Base-by-base conservation (phyloP, 1,139 yeast species). In the Sugiyamaella castrensis region DNA sequence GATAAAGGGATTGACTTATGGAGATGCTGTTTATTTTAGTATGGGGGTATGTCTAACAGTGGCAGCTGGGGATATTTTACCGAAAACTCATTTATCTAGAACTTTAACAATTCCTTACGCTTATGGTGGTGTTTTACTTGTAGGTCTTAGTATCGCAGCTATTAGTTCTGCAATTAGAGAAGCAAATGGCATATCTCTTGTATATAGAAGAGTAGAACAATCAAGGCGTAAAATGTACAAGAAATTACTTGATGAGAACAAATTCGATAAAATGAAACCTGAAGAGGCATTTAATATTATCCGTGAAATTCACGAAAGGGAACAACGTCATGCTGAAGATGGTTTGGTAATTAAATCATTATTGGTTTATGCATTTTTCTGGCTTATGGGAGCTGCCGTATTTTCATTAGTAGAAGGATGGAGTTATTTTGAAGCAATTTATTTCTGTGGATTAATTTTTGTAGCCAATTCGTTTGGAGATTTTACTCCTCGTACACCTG, bases 401-500 rank as follows among this genome's bases (percentile, higher is more conserved):
- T 85, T 87, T 60, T 70, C 66, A 37, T 51, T 62, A n/a, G 43
- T 48, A 10, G 69, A 76, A 26, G 95, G 86, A 59, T 87, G 95
- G 96, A 55, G 75, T 2, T 88, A 82, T 63, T 84, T 84, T 57
- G 72, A 81, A 51, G 75, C 81, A 1, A 72, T 85, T 10, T 88
- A 88, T 67, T 87, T 87, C 61, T 80, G 91, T 53, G 80, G 84
- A 54, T 70, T 86, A 47, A 82, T 92, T 60, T 75, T 88, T 50
- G 68, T 87, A 27, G 87, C 96, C 0, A 84, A 88, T 51, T 96
- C 96, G 0, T 87, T 85, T 66, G 96, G 96, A 29, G 91, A 84
- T 59, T 82, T 71, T 58, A 73, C 81, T 0, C 95, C 95, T 0
- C 53, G 50, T 2, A 66, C 82, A 0, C 68, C 81, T 1, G 81